Base-by-base conservation (phyloP, 2,329 filamentous ascomycete genomes). In the Incumbomyces delicatus region DNA sequence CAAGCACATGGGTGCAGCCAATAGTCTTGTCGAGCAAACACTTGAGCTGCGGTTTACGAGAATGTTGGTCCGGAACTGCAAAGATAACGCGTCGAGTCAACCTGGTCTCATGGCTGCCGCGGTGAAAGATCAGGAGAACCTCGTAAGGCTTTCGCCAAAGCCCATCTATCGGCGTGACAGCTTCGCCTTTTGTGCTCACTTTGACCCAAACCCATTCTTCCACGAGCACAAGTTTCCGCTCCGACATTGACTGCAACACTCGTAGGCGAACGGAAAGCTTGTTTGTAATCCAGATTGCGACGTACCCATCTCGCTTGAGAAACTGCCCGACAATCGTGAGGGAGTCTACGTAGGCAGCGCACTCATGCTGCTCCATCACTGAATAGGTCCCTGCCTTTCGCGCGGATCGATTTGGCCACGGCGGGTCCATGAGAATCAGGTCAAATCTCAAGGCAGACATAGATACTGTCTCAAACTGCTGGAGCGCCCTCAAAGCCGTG, bases 131-230 rank as follows among this genome's bases (percentile, higher is more conserved):
- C 4, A 82, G 63, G 2, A 76, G 54, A 1, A 78, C 63, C 60
- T 83, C 79, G 51, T 80, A 82, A 1, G 79, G 79, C 54, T 77
- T 77, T 47, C 77, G 67, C 76, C 75, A 78, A 1, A 72, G 39
- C 2, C 71, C 72, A 32, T 76, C 67, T 11, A 81, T 43, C 3
- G 66, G 61, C 6, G 66, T 69, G 37, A 80, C 68, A 0, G 76
- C 69, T 48, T 74, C 67, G 2, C 79, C 79, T 2, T 63, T 52
- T 0, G 56, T 57, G 0, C 78, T 81, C 1, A 68, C 73, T 59
- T 83, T 83, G 44, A 80, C 58, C 78, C 78, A 83, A 3, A 80
- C 57, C 79, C 78, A 82, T 61, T 82, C 77, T 53, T 82, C 78
- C 4, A 64, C 56, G 6, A 80, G 54, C 2, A 62, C 56, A 2